Conservation (phyloP, 345 rosid genomes). For the Geranium rotundifolium region DNA sequence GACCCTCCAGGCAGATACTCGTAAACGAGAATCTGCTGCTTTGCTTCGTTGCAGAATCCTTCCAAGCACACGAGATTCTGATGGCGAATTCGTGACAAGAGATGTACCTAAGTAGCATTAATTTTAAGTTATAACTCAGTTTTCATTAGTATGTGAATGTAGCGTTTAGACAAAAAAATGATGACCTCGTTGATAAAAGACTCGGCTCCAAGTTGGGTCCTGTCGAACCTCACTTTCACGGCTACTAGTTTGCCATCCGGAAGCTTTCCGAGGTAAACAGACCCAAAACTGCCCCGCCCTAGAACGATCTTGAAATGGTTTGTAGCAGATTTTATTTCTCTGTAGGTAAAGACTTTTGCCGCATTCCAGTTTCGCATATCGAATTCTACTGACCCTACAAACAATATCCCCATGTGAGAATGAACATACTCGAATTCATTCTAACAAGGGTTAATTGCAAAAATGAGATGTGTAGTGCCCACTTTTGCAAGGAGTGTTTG, state of each 20-base stretch:
- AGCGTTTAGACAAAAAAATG: not conserved
- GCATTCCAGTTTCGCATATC: slow-evolving; percentile 80
- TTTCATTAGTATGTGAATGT: no score
- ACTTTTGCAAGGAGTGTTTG: no score
- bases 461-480: not conserved
- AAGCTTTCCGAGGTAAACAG: slow-evolving; percentile 81
- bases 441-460: not conserved
- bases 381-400: slow-evolving; percentile 30
- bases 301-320: slow-evolving; percentile 67
- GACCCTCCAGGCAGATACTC: slow-evolving; percentile 86
- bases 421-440: not conserved
- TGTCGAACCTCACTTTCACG: slow-evolving; percentile 78
- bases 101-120: slow-evolving; percentile 39
- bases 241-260: slow-evolving; percentile 67
- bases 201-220: slow-evolving; percentile 82
- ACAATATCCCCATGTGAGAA: slow-evolving; percentile 6
- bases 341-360: slow-evolving; percentile 63
- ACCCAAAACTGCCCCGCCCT: slow-evolving; percentile 86
- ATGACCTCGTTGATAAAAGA: slow-evolving; percentile 82
- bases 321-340: slow-evolving; percentile 75
- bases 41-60: slow-evolving; percentile 77
- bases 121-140: not conserved
- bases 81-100: slow-evolving; percentile 66
- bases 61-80: slow-evolving; percentile 81
- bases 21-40: slow-evolving; percentile 79